Base-by-base conservation (phyloP, 75 land plant genomes). In the Cryptomeria japonica region DNA sequence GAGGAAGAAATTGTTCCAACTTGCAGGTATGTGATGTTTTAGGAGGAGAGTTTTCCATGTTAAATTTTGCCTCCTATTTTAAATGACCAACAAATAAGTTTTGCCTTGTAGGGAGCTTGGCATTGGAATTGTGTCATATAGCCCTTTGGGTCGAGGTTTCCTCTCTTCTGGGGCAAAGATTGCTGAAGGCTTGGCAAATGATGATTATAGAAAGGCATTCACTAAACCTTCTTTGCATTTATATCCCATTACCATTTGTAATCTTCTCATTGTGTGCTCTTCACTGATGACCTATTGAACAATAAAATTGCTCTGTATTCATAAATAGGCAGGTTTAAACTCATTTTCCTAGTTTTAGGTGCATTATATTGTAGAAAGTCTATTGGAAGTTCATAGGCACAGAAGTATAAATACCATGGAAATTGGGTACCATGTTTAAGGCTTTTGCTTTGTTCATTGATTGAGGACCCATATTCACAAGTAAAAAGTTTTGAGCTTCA, bases 141-240 rank as follows among this genome's bases (percentile, higher is more conserved):
- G 95, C 70, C 95, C 93, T 34, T 77, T 95, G 28, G 96, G 95
- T 11, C 91, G 95, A n/a, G 96, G 96, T 25, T 95, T 95, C 90
- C 86, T 93, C 56, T 88, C 91, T 28, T 84, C 91, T 55, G 91
- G 93, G 7, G 38, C 89, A 3, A 86, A 90, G 68, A 12, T 93
- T 8, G 44, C 85, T 58, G 91, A 91, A 39, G 86, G 25, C 13
- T 36, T 92, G 0, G 8, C 87, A 18, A 86, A 93, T 6, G 76
- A 55, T 51, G 96, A 95, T 88, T 90, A 84, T 87, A 86, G 95
- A 73, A 94, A 91, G 96, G 96, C 42, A 28, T 22, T 2, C 41
- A 2, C 44, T 44, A 1, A 10, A 42, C 42, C 12, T 44, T 44
- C 47, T 42, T 44, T 80, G 31, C 49, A 80, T 34, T 75, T 12